phyloP scores from a whole-genome alignment of 257 asterid species.

The Solanum arcanum region DNA sequence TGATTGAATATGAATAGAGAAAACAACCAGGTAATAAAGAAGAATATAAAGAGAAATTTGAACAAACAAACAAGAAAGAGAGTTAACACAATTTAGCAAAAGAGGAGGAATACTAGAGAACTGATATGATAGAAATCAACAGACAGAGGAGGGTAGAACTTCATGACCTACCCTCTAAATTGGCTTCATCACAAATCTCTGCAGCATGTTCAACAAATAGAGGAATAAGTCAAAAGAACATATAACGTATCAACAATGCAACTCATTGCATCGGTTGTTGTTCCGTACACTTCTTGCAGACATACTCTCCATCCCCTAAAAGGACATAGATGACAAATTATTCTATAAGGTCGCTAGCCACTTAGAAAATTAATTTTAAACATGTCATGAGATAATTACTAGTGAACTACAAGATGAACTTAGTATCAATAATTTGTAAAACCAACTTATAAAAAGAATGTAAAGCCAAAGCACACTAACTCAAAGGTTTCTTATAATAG shows the following conservation, averaged over 20 bases:
- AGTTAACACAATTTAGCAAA: too few species aligned
- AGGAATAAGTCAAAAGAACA: neutral
- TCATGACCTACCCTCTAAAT: too few species aligned
- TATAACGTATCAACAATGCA: constrained; percentile 53
- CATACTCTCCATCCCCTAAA: constrained; percentile 73
- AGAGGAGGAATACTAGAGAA: too few species aligned
- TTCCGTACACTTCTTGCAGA: constrained; percentile 83
- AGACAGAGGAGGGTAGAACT: too few species aligned
- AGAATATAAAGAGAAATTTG: too few species aligned
- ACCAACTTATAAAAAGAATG: neutral
- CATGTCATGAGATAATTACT: neutral
- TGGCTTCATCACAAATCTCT: too few species aligned
- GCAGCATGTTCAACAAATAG: too few species aligned
- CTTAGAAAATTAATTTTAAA: neutral
- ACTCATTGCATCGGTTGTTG: constrained; percentile 55
- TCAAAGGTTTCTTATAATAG: neutral
- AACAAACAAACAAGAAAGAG: too few species aligned
- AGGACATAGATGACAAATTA: neutral
- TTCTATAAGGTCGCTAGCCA: neutral
- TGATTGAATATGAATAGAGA: too few species aligned
- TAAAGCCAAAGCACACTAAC: neutral
- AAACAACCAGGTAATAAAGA: too few species aligned
- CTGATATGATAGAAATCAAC: too few species aligned
- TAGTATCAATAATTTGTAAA: neutral
- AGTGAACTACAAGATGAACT: neutral